These are phyloP conservation scores for Cucurbita ficifolia DNA, from an alignment of 306 rosid species.

Conservation along the genomic window DNA sequence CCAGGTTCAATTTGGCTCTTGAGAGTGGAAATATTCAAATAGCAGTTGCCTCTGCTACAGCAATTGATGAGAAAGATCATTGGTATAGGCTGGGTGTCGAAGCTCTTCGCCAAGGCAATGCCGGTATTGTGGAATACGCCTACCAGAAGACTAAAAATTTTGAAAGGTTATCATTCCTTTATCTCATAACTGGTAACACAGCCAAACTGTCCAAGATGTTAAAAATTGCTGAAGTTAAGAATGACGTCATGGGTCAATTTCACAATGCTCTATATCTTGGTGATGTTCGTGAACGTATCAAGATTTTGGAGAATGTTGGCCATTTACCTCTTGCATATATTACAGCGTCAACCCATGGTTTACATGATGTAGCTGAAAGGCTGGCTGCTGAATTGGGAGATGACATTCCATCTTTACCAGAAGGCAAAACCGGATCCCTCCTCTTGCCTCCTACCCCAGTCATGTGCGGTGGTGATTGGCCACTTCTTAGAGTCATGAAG, in stretches of 20 bases:
- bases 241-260: slow-evolving; percentile 95
- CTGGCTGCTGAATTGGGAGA: slow-evolving; percentile 72
- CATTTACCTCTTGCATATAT: slow-evolving; percentile 80
- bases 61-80: slow-evolving; percentile 86
- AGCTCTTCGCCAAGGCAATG: slow-evolving; percentile 92
- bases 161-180: slow-evolving; percentile 79
- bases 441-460: slow-evolving; percentile 66
- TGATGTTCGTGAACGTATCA: slow-evolving; percentile 56
- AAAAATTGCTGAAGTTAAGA: slow-evolving; percentile 87
- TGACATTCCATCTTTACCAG: slow-evolving; percentile 58
- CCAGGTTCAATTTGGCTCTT: slow-evolving; percentile 72
- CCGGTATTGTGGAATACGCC: slow-evolving; percentile 83
- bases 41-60: slow-evolving; percentile 84
- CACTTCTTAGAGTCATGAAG: slow-evolving; percentile 71
- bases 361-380: slow-evolving; percentile 64
- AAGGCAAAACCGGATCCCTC: slow-evolving; percentile 53
- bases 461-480: slow-evolving; percentile 74
- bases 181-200: slow-evolving; percentile 68
- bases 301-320: slow-evolving; percentile 81
- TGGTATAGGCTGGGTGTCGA: slow-evolving; percentile 88
- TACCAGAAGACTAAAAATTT: slow-evolving; percentile 90
- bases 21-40: slow-evolving; percentile 91
- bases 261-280: slow-evolving; percentile 87
- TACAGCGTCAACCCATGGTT: slow-evolving; percentile 66
- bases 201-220: slow-evolving; percentile 88